Percentiles rank a stretch among this genome's conserved stretches.
Evolutionary conservation across 371 early-diverging fungal genomes (phyloP).

Genomic region (Encephalitozoon hellem): DNA sequence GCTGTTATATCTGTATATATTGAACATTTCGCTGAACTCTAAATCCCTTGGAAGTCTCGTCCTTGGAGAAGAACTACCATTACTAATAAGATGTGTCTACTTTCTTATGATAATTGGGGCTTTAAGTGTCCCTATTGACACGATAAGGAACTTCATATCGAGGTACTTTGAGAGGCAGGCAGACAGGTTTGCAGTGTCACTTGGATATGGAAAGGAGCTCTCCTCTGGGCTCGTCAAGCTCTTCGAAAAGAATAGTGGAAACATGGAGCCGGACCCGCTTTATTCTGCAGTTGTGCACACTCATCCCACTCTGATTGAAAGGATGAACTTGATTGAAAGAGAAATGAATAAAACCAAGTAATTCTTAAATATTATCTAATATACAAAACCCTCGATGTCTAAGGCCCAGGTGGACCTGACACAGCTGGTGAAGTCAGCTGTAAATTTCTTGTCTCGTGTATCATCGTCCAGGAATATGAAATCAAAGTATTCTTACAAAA

Average conservation of each 20-base stretch:
- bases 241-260: slow-evolving; percentile 75
- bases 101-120: slow-evolving; percentile 4
- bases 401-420: not conserved
- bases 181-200: slow-evolving; percentile 71
- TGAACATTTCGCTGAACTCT: slow-evolving; percentile 10
- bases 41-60: slow-evolving; percentile 2
- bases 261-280: slow-evolving; percentile 73
- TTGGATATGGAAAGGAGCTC: slow-evolving; percentile 68
- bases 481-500: not conserved
- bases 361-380: not conserved
- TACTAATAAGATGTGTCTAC: slow-evolving; percentile 29
- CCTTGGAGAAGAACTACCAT: slow-evolving; percentile 21
- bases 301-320: slow-evolving; percentile 82
- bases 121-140: not conserved
- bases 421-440: not conserved
- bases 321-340: slow-evolving; percentile 66
- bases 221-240: slow-evolving; percentile 75
- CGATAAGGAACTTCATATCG: slow-evolving; percentile 66
- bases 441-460: not conserved
- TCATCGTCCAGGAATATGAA: not conserved
- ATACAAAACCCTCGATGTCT: not conserved
- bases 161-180: slow-evolving; percentile 84
- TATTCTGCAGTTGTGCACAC: slow-evolving; percentile 82
- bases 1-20: slow-evolving; percentile 23
- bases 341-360: slow-evolving; percentile 42